Conservation (phyloP, 306 rosid genomes). For the Quillaja saponaria region DNA sequence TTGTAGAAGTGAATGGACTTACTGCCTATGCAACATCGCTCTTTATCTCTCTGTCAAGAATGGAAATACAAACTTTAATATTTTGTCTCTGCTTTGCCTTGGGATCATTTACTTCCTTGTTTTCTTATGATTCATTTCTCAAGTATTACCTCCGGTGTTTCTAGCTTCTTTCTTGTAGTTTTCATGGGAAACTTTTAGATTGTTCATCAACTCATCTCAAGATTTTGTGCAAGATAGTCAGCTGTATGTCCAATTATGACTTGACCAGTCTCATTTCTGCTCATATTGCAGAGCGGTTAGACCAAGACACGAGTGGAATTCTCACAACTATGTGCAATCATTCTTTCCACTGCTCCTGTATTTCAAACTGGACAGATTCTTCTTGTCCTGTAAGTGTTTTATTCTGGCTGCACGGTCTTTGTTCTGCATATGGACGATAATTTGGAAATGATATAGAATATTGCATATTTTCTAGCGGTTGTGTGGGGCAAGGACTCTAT, state of each 20-base stretch:
- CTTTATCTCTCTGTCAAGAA: no score
- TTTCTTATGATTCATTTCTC: no score
- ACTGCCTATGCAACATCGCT: no score
- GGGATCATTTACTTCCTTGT: not conserved
- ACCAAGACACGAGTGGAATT: slow-evolving; percentile 83
- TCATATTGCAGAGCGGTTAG: slow-evolving; percentile 69
- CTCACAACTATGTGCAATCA: slow-evolving; percentile 97
- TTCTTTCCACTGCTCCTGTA: slow-evolving; percentile 93
- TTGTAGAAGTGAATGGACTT: not conserved
- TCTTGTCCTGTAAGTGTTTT: slow-evolving; percentile 87
- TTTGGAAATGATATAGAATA: not conserved
- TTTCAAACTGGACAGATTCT: slow-evolving; percentile 93
- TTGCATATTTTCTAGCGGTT: slow-evolving; percentile 11
- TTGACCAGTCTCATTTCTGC: slow-evolving; percentile 4
- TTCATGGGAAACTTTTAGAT: not conserved
- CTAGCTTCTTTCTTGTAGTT: not conserved
- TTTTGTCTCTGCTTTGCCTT: not conserved
- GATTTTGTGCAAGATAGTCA: not conserved
- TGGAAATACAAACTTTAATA: no score
- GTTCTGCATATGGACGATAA: slow-evolving; percentile 13
- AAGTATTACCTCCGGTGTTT: no score
- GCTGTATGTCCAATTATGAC: not conserved
- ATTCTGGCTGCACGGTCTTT: not conserved
- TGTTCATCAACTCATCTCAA: not conserved
- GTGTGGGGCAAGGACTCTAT: slow-evolving; percentile 4